Evolutionary conservation across 2,329 filamentous ascomycete species (phyloP).

Genomic region (Botrytis elliptica): DNA sequence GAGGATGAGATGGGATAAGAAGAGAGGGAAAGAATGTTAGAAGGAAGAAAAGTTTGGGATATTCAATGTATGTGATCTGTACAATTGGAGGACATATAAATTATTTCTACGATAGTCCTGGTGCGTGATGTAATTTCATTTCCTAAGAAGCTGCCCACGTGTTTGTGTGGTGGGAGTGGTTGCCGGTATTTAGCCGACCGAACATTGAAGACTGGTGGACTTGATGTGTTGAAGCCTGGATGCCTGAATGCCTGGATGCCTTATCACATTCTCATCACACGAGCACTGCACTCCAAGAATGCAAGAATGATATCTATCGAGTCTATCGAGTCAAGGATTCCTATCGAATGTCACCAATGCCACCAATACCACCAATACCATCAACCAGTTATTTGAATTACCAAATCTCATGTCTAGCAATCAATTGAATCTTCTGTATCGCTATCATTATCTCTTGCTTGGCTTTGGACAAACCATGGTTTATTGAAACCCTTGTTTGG

Average conservation of each 20-base stretch:
- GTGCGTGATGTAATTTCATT: background rate
- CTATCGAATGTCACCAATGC: background rate
- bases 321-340: background rate
- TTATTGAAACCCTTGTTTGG: background rate
- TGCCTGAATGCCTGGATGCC: background rate
- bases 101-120: no score
- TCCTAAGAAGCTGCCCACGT: background rate
- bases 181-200: background rate
- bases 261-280: background rate
- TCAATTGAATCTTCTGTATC: background rate
- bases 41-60: background rate
- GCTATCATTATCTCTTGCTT: conserved; percentile 4
- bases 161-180: background rate
- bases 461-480: background rate
- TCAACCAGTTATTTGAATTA: background rate
- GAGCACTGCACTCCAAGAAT: background rate
- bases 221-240: no score
- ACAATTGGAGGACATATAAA: background rate
- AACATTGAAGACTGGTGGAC: background rate
- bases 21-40: background rate
- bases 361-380: background rate
- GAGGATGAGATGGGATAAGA: background rate
- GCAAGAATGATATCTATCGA: background rate
- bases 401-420: background rate
- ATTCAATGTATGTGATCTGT: background rate